Evolutionary conservation across 116 monocot species (phyloP).

Genomic region (Posidonia oceanica): DNA sequence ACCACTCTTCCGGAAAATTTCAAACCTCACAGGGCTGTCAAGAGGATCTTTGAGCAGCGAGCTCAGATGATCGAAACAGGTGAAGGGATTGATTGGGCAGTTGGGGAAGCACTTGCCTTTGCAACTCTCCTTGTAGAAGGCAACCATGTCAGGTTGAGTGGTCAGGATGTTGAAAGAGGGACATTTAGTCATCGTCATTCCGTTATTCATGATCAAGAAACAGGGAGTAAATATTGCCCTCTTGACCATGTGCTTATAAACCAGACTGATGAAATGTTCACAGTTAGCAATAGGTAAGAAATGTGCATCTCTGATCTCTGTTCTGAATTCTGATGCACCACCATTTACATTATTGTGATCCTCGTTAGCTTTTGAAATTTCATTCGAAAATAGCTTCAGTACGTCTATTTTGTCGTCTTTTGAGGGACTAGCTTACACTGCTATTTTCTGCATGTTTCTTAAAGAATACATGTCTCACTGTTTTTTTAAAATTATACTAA

Average conservation of each 20-base stretch:
- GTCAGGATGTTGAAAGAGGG: conserved; percentile 95
- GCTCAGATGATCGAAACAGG: conserved; percentile 72
- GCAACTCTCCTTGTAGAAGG: conserved; percentile 78
- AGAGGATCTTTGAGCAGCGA: conserved; percentile 69
- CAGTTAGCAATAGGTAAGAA: conserved; percentile 78
- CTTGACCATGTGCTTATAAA: conserved; percentile 59
- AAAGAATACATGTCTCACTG: too few relatives aligned
- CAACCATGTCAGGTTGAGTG: conserved; percentile 84
- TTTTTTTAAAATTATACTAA: too few relatives aligned
- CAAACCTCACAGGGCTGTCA: conserved; percentile 61
- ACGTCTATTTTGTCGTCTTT: background rate
- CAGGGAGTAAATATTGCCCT: conserved; percentile 56
- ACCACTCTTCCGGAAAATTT: conserved; percentile 69
- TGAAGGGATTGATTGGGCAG: conserved; percentile 85
- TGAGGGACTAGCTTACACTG: too few relatives aligned
- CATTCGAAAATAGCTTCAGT: background rate
- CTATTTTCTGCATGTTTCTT: too few relatives aligned
- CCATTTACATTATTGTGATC: too few relatives aligned
- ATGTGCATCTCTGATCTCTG: too few relatives aligned
- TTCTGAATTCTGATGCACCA: too few relatives aligned
- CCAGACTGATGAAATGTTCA: conserved; percentile 77
- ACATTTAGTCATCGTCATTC: conserved; percentile 85
- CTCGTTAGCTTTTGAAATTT: too few relatives aligned
- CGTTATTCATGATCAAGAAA: conserved; percentile 71
- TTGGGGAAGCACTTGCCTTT: conserved; percentile 89